These are phyloP conservation scores for Sambucus nigra DNA, from an alignment of 129 eudicot genomes.

Conservation along the genomic window DNA sequence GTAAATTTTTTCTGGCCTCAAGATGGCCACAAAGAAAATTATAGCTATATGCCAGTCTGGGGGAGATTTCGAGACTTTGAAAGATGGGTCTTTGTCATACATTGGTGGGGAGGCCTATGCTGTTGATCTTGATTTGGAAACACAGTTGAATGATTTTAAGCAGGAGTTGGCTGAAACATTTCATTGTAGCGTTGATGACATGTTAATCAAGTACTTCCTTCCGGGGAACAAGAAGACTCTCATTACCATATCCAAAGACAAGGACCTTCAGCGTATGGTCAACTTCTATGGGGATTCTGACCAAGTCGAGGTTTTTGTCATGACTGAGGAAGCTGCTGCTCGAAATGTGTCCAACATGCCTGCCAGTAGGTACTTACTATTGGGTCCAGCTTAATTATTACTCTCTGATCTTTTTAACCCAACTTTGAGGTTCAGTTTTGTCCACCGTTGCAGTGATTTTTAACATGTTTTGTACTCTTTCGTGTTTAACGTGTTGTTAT, in stretches of 20 bases:
- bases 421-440: slow-evolving; percentile 2
- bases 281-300: slow-evolving; percentile 51
- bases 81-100: slow-evolving; percentile 60
- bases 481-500: neutral
- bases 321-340: slow-evolving; percentile 38
- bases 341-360: slow-evolving; percentile 46
- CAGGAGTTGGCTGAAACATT: slow-evolving; percentile 73
- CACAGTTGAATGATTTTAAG: slow-evolving; percentile 56
- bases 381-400: neutral
- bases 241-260: slow-evolving; percentile 74
- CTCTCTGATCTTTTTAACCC: neutral
- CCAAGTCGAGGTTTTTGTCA: slow-evolving; percentile 79
- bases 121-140: slow-evolving; percentile 62
- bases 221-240: slow-evolving; percentile 81
- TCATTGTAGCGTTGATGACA: slow-evolving; percentile 35
- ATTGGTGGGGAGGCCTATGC: slow-evolving; percentile 90
- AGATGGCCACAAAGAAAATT: slow-evolving; percentile 66
- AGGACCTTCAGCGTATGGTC: slow-evolving; percentile 86
- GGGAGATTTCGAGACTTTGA: slow-evolving; percentile 53
- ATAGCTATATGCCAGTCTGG: slow-evolving; percentile 93
- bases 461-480: too few relatives aligned
- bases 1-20: neutral
- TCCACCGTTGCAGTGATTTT: neutral
- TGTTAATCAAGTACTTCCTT: slow-evolving; percentile 78
- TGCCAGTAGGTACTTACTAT: slow-evolving; percentile 60